Conservation (phyloP, 176 grass and related monocot species). For the Cymbopogon citratus region DNA sequence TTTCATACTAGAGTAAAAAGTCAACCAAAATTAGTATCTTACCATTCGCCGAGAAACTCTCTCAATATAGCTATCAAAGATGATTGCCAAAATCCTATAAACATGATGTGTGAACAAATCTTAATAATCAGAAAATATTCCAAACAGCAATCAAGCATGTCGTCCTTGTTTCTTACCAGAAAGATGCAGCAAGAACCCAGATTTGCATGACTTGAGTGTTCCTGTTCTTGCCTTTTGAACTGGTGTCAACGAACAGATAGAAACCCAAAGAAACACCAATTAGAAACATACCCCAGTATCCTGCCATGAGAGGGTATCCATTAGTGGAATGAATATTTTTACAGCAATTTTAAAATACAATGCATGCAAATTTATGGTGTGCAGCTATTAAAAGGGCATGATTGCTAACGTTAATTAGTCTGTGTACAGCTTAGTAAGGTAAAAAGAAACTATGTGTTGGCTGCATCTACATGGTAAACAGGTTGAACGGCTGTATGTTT, state of each 20-base stretch:
- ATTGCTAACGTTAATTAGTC: background rate
- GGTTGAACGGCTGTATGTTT: background rate
- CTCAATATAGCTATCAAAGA: conserved; percentile 67
- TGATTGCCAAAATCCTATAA: conserved; percentile 58
- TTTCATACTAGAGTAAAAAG: background rate
- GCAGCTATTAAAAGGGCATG: background rate
- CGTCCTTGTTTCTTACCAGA: conserved; percentile 57
- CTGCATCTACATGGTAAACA: background rate
- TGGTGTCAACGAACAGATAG: conserved; percentile 40
- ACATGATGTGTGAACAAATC: conserved; percentile 12
- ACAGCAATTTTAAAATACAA: background rate
- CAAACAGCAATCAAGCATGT: background rate
- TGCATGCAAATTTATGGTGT: background rate
- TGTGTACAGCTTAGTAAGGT: background rate
- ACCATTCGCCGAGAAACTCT: conserved; percentile 90
- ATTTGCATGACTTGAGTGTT: conserved; percentile 42
- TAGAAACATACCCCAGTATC: conserved; percentile 91
- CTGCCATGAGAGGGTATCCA: conserved; percentile 34
- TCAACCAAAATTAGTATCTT: conserved; percentile 21
- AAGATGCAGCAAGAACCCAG: conserved; percentile 56
- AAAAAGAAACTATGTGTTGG: background rate
- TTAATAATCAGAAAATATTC: conserved; percentile 14
- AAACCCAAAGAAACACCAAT: conserved; percentile 81
- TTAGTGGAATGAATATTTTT: conserved; percentile 22
- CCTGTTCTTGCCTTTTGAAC: conserved; percentile 49